Evolutionary conservation across 1,139 yeast species (phyloP), one percentile per base, ranked within the genome.

Genomic region (Kodamaea anthophila): DNA sequence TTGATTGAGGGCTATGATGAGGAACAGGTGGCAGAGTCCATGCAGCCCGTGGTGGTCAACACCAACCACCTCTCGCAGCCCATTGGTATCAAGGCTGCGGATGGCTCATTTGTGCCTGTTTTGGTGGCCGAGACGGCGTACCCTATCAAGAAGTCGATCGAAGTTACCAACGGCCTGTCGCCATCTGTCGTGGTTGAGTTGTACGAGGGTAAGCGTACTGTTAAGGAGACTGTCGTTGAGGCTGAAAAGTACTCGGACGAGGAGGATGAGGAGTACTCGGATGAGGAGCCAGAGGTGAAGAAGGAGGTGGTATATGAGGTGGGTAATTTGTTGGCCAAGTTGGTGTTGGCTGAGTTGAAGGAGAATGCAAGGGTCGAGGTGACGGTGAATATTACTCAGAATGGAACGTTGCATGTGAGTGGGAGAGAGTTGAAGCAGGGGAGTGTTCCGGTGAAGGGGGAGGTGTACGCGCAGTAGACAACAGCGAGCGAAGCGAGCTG

Each of bases 11-110:
- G 77, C 32, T 86, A 81, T 47, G 97, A 88, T 51, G 85, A 73
- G 37, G 93, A 83, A 32, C 97, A 88, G 62, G 72, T 91, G 47
- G 66, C 70, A 33, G 95, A 87, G 60, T 81, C 94, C 37, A 69
- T 81, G 46, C 83, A 84, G 58, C 93, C 96, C 27, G 74, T 84
- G 37, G 85, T 88, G 38, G 72, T 87, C 43, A 84, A 84, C 66
- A 87, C 96, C 37, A 94, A 87, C 53, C 97, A 93, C 55, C 63
- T 87, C 42, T 55, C 74, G 42, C 78, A 81, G 55, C 80, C 96
- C 32, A 79, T 91, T 53, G 99, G 98, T 58, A 64, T 88, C 44
- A 74, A 79, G 55, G 80, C 77, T 45, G 77, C 76, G 28, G 73
- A 74, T 33, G 91, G 87, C 43, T 70, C 70, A 38, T 84, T 87